Evolutionary conservation across 352 stramenopile species (phyloP).

Genomic region (Pythium sp.): DNA sequence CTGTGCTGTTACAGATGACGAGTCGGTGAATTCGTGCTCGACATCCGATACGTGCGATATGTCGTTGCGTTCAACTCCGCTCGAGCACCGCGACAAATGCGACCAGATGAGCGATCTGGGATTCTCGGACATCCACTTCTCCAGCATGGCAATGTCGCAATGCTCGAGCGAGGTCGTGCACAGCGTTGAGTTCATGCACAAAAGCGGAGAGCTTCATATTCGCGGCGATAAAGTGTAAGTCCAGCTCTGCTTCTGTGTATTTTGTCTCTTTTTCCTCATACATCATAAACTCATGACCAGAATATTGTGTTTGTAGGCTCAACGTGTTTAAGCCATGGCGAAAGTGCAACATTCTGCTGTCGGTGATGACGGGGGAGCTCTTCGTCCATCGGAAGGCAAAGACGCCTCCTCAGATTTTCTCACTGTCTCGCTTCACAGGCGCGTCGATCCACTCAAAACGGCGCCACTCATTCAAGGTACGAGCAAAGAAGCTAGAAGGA

Average conservation of each 20-base stretch:
- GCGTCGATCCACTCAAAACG: conserved; percentile 23
- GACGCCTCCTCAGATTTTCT: conserved; percentile 13
- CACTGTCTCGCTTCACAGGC: conserved; percentile 25
- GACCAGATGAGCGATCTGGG: neutral
- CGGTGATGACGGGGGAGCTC: conserved; percentile 25
- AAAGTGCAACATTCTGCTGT: conserved; percentile 26
- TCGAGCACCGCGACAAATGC: neutral
- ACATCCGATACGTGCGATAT: conserved; percentile 14
- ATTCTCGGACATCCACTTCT: conserved; percentile 12
- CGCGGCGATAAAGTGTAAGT: conserved; percentile 24
- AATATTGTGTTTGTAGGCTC: conserved; percentile 12
- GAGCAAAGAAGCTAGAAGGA: neutral
- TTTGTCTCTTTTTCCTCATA: neutral
- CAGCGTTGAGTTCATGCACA: conserved; percentile 22
- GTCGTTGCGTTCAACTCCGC: neutral
- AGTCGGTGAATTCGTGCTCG: conserved; percentile 15
- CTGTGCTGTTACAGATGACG: conserved; percentile 6
- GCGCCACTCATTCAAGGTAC: conserved; percentile 25
- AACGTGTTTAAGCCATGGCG: conserved; percentile 26
- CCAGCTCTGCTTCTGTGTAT: neutral
- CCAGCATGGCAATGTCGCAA: conserved; percentile 27
- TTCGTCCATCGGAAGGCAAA: conserved; percentile 27
- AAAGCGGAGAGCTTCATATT: conserved; percentile 23
- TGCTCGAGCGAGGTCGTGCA: conserved; percentile 18
- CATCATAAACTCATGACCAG: neutral